A percentile compares a stretch with the other conserved stretches of the same genome.
These are phyloP conservation scores for Dryas alaskensis DNA, from an alignment of 306 rosid species.

Conservation along the genomic window DNA sequence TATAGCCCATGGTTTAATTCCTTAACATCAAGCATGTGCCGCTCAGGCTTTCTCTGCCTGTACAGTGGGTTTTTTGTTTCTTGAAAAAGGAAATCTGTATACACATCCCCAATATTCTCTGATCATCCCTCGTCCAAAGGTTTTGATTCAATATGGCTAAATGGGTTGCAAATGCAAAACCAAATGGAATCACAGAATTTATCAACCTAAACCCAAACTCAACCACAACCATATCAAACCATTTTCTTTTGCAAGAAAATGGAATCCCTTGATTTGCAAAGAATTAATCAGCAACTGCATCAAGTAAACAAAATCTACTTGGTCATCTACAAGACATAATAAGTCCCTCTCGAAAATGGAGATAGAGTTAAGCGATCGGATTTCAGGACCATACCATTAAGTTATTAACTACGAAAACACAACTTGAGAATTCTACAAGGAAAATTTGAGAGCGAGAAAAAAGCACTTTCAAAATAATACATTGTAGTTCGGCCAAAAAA, in stretches of 20 bases:
- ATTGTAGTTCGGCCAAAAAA: not conserved
- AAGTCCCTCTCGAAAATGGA: not conserved
- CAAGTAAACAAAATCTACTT: not conserved
- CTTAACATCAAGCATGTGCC: not conserved
- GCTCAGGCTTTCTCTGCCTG: not conserved
- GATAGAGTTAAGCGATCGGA: no score
- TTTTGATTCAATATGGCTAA: no score
- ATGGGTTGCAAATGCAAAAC: no score
- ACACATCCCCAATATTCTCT: no score
- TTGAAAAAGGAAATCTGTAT: no score
- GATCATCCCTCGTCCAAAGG: no score
- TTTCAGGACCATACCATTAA: not conserved
- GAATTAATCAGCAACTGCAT: not conserved
- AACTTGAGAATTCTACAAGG: not conserved
- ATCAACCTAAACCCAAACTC: not conserved
- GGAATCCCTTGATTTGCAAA: not conserved
- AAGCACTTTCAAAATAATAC: not conserved
- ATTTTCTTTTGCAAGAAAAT: no score
- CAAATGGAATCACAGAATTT: no score
- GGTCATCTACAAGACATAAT: not conserved
- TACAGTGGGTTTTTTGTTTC: no score
- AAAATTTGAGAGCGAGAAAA: not conserved
- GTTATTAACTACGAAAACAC: not conserved
- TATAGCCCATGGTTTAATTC: not conserved
- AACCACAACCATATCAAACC: not conserved